Evolutionary conservation across 2,329 filamentous ascomycete genomes (phyloP).

Genomic region (Myriosclerotinia duriaeana): DNA sequence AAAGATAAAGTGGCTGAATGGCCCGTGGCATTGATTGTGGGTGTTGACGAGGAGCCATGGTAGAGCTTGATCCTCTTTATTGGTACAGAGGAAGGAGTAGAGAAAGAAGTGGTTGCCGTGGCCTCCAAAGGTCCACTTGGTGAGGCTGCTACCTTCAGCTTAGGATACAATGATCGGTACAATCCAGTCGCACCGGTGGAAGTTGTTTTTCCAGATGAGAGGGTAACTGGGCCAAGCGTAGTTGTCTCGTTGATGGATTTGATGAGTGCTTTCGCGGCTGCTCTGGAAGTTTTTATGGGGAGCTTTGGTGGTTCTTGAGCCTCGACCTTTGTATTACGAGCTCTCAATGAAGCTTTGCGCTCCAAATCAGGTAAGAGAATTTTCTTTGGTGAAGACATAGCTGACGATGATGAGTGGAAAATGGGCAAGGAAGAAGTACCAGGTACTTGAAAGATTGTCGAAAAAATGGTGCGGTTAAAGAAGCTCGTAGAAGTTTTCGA

Average conservation of each 20-base stretch:
- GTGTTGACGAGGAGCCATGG: neutral
- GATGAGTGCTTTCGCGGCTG: no score
- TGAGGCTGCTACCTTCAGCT: neutral
- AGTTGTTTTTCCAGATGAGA: rapidly evolving
- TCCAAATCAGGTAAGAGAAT: no score
- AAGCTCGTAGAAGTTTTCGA: neutral
- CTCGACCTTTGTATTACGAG: neutral
- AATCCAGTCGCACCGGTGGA: neutral
- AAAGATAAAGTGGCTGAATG: neutral
- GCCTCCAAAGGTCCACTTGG: neutral
- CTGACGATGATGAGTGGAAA: neutral
- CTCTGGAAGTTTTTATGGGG: neutral
- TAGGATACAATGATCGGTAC: neutral
- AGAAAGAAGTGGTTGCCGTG: no score
- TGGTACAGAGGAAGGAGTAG: neutral
- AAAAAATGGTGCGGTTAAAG: neutral
- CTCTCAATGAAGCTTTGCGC: neutral
- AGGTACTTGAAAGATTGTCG: neutral
- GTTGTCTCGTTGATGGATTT: neutral
- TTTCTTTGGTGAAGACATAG: neutral
- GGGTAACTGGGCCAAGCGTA: no score
- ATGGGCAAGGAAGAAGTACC: neutral
- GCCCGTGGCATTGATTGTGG: no score
- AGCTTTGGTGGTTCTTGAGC: neutral
- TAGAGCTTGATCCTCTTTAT: neutral